Percentiles rank a stretch among this genome's conserved stretches.
phyloP scores from a whole-genome alignment of 306 rosid species.

The Gastrolobium villosum region DNA sequence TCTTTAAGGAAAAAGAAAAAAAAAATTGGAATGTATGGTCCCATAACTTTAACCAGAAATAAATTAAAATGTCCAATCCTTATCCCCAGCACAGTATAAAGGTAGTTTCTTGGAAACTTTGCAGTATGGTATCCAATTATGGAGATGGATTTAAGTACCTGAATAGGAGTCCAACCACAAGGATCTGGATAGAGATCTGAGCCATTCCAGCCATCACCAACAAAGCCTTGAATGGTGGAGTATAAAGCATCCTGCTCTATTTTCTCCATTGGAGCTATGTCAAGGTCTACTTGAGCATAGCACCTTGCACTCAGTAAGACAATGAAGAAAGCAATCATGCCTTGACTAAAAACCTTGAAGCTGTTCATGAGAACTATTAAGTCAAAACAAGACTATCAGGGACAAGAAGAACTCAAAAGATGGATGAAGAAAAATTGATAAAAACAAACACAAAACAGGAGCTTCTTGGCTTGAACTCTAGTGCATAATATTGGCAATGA shows the following conservation, averaged over 20 bases:
- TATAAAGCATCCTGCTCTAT: slow-evolving; percentile 73
- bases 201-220: slow-evolving; percentile 89
- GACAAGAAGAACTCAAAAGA: slow-evolving; percentile 36
- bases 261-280: slow-evolving; percentile 76
- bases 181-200: slow-evolving; percentile 97
- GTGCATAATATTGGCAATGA: slow-evolving; percentile 29
- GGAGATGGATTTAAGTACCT: slow-evolving; percentile 59
- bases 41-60: slow-evolving; percentile 17
- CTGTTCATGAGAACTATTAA: slow-evolving; percentile 55
- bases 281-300: slow-evolving; percentile 58
- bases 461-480: slow-evolving; percentile 35
- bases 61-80: not conserved
- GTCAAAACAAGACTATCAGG: slow-evolving; percentile 27
- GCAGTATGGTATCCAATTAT: slow-evolving; percentile 22
- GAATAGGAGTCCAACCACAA: slow-evolving; percentile 96
- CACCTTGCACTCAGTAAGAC: slow-evolving; percentile 52
- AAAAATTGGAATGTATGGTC: not conserved
- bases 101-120: slow-evolving; percentile 25
- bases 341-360: slow-evolving; percentile 27
- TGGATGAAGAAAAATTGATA: slow-evolving; percentile 32
- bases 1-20: not conserved
- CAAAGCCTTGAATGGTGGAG: slow-evolving; percentile 82
- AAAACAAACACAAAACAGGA: slow-evolving; percentile 22
- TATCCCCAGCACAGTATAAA: slow-evolving; percentile 33
- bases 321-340: slow-evolving; percentile 48